Base-by-base conservation (phyloP, 1,139 yeast species). In the Suhomyces chickasaworum region DNA sequence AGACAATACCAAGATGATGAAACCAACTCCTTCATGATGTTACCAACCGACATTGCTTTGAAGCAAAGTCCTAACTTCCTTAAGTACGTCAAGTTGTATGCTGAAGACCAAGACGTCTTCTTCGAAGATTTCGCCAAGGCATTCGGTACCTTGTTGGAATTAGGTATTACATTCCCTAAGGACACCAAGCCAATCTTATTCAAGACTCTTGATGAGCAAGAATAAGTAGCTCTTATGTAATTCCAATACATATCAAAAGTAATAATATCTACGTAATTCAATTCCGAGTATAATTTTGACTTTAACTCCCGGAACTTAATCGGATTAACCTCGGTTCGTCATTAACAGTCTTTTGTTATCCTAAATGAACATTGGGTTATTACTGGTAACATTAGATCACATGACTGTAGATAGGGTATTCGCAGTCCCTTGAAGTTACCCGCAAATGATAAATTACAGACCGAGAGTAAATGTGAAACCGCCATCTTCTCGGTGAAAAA, bases 21-120 rank as follows among this genome's bases (percentile, higher is more conserved):
- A 54, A 77, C 86, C 52, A 84, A 86, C 43, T 71, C 81, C n/a
- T 78, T 84, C 58, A 89, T 89, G 97, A 89, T 89, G 97, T 73
- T 89, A 60, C 95, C 95, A 39, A 80, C 96, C 23, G 97, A 89
- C 64, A 79, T 82, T 71, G 86, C 91, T 2, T 68, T 89, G 57
- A 73, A 83, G 47, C 81, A 83, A 62, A 93, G 86, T 61, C 73
- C 80, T 41, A 73, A 72, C 52, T 89, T 86, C 65, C 68, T 75
- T 60, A 78, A 80, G 63, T 82, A 83, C 71, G 93, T 84, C 44
- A 78, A 81, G 61, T 69, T 72, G 60, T 89, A 84, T 63, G 96
- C 97, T 25, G 74, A 75, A 37, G 89, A 88, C 67, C 77, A 82
- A 58, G 83, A 80, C 40, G 63, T 73, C 42, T 89, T 85, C 74